phyloP scores from a whole-genome alignment of 495 filamentous ascomycete genomes.

The Corynascus novoguineensis region DNA sequence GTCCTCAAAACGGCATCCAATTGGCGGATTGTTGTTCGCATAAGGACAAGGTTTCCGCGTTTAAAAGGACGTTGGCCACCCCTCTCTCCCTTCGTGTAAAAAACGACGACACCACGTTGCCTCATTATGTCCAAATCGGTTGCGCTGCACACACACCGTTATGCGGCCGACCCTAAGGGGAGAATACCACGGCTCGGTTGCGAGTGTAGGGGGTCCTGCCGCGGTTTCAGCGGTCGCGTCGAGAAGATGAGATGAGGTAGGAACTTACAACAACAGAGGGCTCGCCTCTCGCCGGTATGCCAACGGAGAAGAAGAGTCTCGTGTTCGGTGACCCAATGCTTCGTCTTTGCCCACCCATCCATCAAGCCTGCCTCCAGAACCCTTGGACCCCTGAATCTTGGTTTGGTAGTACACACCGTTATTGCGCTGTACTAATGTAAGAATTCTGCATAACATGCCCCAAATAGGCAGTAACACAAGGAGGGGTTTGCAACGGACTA shows the following conservation, averaged over 20 bases:
- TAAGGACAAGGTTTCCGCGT: not conserved
- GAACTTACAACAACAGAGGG: not conserved
- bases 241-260: not conserved
- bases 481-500: not conserved
- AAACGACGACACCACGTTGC: not conserved
- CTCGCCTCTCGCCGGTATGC: too few relatives aligned
- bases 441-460: not conserved
- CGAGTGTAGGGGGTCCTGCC: not conserved
- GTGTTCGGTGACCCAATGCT: too few relatives aligned
- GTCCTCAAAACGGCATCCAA: not conserved
- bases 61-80: not conserved
- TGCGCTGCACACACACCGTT: not conserved
- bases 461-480: not conserved
- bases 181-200: not conserved
- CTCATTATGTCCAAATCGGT: not conserved
- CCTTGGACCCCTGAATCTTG: not conserved
- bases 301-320: too few relatives aligned
- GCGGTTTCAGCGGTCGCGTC: not conserved
- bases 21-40: not conserved
- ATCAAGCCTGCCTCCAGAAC: not conserved
- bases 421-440: not conserved
- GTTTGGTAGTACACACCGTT: not conserved
- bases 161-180: not conserved
- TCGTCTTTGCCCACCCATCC: too few relatives aligned
- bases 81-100: too few relatives aligned